Evolutionary conservation across 805 yeast genomes (phyloP).

Genomic region (Kodamaea hsintzibuensis): DNA sequence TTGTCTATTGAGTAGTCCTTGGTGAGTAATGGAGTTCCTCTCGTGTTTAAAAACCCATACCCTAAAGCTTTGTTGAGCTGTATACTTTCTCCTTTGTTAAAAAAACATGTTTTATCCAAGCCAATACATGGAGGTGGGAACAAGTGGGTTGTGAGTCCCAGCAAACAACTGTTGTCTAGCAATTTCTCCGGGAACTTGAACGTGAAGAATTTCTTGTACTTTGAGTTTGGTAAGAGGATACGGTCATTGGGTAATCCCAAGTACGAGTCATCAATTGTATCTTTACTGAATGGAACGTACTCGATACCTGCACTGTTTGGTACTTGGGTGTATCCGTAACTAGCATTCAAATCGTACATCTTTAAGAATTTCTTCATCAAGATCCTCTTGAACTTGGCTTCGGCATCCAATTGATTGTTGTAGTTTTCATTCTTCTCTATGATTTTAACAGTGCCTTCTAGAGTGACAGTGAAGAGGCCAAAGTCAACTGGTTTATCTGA

Average conservation of each 20-base stretch:
- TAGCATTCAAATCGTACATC: conserved; percentile 63
- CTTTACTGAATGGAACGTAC: conserved; percentile 45
- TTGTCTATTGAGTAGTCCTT: conserved; percentile 47
- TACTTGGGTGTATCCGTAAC: conserved; percentile 49
- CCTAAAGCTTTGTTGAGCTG: conserved; percentile 47
- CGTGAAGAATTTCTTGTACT: conserved; percentile 58
- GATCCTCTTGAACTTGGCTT: conserved; percentile 27
- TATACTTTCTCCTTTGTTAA: conserved; percentile 34
- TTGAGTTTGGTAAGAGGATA: conserved; percentile 47
- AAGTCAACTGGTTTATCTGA: conserved; percentile 45
- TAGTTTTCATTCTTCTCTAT: conserved; percentile 22
- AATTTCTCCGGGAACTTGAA: conserved; percentile 57
- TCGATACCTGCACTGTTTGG: conserved; percentile 54
- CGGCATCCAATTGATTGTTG: conserved; percentile 9
- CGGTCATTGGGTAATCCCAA: conserved; percentile 53
- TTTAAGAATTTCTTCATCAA: conserved; percentile 52
- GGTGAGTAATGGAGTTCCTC: conserved; percentile 56
- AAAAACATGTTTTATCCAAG: conserved; percentile 38
- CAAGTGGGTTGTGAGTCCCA: conserved; percentile 38
- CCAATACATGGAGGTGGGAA: conserved; percentile 48
- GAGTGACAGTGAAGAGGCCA: conserved; percentile 39
- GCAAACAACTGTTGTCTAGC: conserved; percentile 53
- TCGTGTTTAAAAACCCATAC: conserved; percentile 50
- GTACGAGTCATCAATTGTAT: conserved; percentile 45
- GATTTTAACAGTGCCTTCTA: conserved; percentile 38